Evolutionary conservation across 352 stramenopile species (phyloP).

Genomic region (Phytophthora cactorum): DNA sequence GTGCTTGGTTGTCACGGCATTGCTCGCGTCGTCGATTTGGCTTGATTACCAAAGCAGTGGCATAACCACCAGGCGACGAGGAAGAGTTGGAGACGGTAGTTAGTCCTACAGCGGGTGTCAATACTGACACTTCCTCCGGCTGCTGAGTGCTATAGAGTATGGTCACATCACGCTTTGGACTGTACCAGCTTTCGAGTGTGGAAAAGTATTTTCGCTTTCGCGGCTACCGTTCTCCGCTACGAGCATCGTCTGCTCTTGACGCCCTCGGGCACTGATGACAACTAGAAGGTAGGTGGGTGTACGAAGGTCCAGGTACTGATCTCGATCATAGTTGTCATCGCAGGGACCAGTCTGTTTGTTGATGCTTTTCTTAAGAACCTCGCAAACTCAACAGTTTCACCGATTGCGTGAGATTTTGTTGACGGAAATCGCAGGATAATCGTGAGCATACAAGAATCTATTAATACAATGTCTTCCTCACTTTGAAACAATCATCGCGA

Average conservation of each 20-base stretch:
- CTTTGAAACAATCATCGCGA: no score
- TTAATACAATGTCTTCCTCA: no score
- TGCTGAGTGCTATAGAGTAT: neutral
- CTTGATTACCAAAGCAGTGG: neutral
- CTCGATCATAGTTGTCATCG: neutral
- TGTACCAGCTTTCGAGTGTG: neutral
- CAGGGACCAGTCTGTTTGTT: conserved; percentile 1
- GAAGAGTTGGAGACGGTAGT: no score
- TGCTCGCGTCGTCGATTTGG: conserved; percentile 43
- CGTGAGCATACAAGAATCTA: no score
- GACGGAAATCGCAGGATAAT: neutral
- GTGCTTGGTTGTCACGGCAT: conserved; percentile 47
- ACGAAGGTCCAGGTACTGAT: neutral
- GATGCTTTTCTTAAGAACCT: neutral
- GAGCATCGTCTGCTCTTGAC: conserved; percentile 1
- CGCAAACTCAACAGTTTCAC: no score
- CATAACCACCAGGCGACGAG: no score
- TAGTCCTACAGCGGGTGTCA: no score
- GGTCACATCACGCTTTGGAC: conserved; percentile 2
- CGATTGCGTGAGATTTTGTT: conserved; percentile 4
- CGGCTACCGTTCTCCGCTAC: neutral
- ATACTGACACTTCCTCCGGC: neutral
- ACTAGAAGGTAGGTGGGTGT: conserved; percentile 2
- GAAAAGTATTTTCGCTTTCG: neutral
- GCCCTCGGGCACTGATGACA: no score